phyloP scores from a whole-genome alignment of 2,329 filamentous ascomycete species.

The Fusarium nematophilum region DNA sequence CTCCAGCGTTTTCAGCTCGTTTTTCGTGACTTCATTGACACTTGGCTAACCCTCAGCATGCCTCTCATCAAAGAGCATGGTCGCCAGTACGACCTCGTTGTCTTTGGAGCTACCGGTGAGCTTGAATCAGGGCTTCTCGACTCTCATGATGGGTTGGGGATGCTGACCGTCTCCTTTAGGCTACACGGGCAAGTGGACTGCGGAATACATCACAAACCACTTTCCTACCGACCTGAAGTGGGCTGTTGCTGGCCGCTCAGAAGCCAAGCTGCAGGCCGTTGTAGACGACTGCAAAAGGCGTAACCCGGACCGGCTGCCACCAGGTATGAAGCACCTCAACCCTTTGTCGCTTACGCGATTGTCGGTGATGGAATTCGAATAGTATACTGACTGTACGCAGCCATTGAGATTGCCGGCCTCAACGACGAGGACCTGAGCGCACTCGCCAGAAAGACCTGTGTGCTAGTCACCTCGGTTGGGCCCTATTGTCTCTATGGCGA shows the following conservation, averaged over 20 bases:
- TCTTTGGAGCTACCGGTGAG: constrained; percentile 69
- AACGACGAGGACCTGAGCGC: constrained; percentile 57
- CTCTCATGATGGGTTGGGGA: background rate
- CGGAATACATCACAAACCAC: constrained; percentile 77
- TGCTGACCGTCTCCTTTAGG: constrained; percentile 56
- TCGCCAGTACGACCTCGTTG: constrained; percentile 67
- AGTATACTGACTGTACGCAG: constrained; percentile 43
- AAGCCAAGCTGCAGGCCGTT: constrained; percentile 76
- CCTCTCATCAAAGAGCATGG: constrained; percentile 58
- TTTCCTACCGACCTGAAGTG: constrained; percentile 84
- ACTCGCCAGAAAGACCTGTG: constrained; percentile 66
- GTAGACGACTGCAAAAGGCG: constrained; percentile 73
- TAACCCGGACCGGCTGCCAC: constrained; percentile 76
- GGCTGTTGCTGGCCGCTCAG: constrained; percentile 88
- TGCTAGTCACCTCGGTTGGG: constrained; percentile 69
- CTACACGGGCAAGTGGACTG: constrained; percentile 83
- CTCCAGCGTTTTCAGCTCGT: background rate
- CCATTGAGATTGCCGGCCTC: constrained; percentile 64
- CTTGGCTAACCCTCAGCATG: constrained; percentile 48
- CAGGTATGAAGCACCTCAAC: constrained; percentile 62
- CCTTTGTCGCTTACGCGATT: background rate
- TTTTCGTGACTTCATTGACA: background rate
- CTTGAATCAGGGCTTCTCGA: background rate
- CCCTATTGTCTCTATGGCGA: constrained; percentile 69
- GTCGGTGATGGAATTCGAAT: background rate